These are phyloP conservation scores for Begonia loranthoides DNA, from an alignment of 306 rosid species.

Conservation along the genomic window DNA sequence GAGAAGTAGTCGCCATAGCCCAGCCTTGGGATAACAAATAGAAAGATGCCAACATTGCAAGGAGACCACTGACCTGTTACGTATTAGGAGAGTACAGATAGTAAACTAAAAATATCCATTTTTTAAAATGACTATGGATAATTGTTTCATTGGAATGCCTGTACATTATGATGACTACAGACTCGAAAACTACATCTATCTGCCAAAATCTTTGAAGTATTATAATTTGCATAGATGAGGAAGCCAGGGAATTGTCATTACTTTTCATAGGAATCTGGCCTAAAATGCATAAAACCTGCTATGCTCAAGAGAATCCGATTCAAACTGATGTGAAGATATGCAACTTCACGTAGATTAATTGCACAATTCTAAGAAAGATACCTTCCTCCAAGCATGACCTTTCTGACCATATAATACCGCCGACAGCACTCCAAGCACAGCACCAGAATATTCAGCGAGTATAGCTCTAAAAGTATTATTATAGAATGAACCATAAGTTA, in stretches of 20 bases:
- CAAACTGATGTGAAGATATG: too few species aligned
- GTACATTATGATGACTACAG: background rate
- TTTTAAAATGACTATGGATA: constrained; percentile 1
- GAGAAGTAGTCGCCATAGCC: constrained; percentile 77
- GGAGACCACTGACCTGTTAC: constrained; percentile 80
- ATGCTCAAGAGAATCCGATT: too few species aligned
- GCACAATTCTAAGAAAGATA: constrained; percentile 11
- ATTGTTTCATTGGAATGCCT: constrained; percentile 1
- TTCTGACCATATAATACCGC: constrained; percentile 77
- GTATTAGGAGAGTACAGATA: constrained; percentile 16
- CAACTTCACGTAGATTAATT: too few species aligned
- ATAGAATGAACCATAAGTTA: background rate
- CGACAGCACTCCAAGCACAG: constrained; percentile 91
- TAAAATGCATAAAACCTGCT: too few species aligned
- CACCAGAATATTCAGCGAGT: constrained; percentile 94
- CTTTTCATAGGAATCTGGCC: too few species aligned
- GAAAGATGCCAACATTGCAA: constrained; percentile 83
- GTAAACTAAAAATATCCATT: constrained; percentile 13
- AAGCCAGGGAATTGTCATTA: too few species aligned
- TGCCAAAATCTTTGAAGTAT: too few species aligned
- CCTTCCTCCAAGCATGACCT: constrained; percentile 86
- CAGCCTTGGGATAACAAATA: constrained; percentile 91
- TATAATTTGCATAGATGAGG: too few species aligned
- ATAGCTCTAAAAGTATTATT: constrained; percentile 50
- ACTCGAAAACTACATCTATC: too few species aligned